Evolutionary conservation across 768 basidiomycete genomes (phyloP), one percentile per base, ranked within the genome.

Genomic region (Kondoa subrosea): DNA sequence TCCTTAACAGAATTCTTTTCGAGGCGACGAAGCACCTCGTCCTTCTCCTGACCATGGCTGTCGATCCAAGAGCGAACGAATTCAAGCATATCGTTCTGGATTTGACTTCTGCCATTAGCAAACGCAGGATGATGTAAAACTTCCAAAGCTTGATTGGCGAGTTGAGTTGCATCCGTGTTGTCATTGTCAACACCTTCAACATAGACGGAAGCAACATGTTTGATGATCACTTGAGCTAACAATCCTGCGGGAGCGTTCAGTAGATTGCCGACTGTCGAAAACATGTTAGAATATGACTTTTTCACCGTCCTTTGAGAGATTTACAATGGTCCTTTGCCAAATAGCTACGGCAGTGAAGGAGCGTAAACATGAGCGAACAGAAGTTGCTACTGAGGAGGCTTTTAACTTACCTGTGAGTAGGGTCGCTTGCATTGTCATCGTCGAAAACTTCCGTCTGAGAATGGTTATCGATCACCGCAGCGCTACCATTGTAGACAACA

Each of bases 401-500:
- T n/a, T n/a, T n/a, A n/a, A n/a, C n/a, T n/a, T n/a, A n/a, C n/a
- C n/a, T n/a, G 21, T 8, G 40, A 8, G 21, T 50, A 50, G 12
- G 40, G 21, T 50, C 40, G 21, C 12, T 8, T 8, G 40, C 40
- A 50, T 50, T 50, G 40, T 50, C 40, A 50, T 50, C 40, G 40
- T 50, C 40, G 21, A 50, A 50, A 8, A 50, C 40, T 21, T 50
- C 40, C 40, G 40, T 50, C 40, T 50, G 40, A 50, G 12, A 87
- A 72, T 88, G 84, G 40, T 50, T 50, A 21, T 50, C 40, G 21
- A 50, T 50, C 12, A 50, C 40, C 8, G 40, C 40, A 25, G 83
- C 83, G 0, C 87, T 87, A 3, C 85, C 85, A 40, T 79, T 77
- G 57, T 80, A 78, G 32, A 91, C 79, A 2, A 83, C 84, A 12